These are phyloP conservation scores for Blastobotrys proliferans DNA, from an alignment of 1,139 yeast species.

Conservation along the genomic window DNA sequence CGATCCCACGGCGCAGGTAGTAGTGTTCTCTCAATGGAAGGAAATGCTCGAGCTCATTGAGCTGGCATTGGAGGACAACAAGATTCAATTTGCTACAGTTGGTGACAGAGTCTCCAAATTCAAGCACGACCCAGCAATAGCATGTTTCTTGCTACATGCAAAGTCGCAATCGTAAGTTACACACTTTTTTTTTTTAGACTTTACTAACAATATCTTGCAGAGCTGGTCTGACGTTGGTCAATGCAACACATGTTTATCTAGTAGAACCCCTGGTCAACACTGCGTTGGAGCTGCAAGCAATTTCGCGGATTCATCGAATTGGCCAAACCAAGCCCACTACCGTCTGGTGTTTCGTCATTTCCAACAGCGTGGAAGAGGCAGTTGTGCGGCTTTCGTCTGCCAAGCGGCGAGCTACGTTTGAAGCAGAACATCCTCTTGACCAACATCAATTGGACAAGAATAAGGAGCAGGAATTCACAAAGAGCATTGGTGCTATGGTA, in stretches of 20 bases:
- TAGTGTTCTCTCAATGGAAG: slow-evolving; percentile 85
- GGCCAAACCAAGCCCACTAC: slow-evolving; percentile 79
- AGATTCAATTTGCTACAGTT: slow-evolving; percentile 43
- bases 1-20: slow-evolving; percentile 69
- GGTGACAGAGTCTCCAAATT: slow-evolving; percentile 55
- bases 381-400: slow-evolving; percentile 45
- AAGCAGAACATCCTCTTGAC: slow-evolving; percentile 7
- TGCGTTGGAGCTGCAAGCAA: slow-evolving; percentile 84
- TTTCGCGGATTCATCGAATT: slow-evolving; percentile 85
- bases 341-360: slow-evolving; percentile 87
- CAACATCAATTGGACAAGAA: slow-evolving; percentile 5
- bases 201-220: slow-evolving; percentile 17
- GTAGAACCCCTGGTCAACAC: slow-evolving; percentile 92
- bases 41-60: slow-evolving; percentile 65
- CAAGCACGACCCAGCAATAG: slow-evolving; percentile 59
- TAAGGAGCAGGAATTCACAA: slow-evolving; percentile 11
- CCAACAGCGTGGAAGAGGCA: slow-evolving; percentile 85
- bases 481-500: slow-evolving; percentile 14
- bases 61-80: slow-evolving; percentile 60
- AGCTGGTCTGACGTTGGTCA: slow-evolving; percentile 80
- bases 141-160: slow-evolving; percentile 82
- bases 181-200: no score
- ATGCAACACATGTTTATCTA: slow-evolving; percentile 84
- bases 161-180: slow-evolving; percentile 63
- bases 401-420: slow-evolving; percentile 26